Conservation (phyloP, 371 early-diverging fungal genomes). For the Mucor ambiguus region DNA sequence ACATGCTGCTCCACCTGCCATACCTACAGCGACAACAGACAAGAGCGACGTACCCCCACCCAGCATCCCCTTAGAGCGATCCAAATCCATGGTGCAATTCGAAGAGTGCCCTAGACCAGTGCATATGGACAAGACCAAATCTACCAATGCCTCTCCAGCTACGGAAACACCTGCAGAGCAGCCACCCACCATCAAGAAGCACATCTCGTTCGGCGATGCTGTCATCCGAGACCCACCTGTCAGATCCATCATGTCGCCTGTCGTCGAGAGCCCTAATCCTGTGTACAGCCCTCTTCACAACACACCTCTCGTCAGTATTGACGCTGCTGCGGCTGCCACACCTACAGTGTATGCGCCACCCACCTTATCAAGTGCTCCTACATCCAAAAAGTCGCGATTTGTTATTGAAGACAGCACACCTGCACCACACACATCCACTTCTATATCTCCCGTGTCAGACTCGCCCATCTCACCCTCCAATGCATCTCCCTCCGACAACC, state of each 20-base stretch:
- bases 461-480: not conserved
- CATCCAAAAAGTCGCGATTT: slow-evolving; percentile 29
- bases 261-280: slow-evolving; percentile 12
- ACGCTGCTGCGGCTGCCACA: not conserved
- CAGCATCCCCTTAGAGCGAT: not conserved
- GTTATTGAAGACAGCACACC: slow-evolving; percentile 22
- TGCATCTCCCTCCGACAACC: slow-evolving; percentile 5
- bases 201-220: slow-evolving; percentile 54
- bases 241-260: slow-evolving; percentile 11
- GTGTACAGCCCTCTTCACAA: not conserved
- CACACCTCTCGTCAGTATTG: not conserved
- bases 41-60: not conserved
- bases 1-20: not conserved
- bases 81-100: slow-evolving; percentile 22
- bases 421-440: not conserved
- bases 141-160: not conserved
- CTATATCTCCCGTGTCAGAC: not conserved
- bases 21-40: not conserved
- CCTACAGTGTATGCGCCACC: slow-evolving; percentile 2
- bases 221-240: slow-evolving; percentile 19
- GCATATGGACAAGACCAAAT: slow-evolving; percentile 4
- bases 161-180: not conserved
- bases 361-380: not conserved
- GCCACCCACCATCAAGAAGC: slow-evolving; percentile 22
- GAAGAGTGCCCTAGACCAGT: slow-evolving; percentile 20